Evolutionary conservation across 2,329 filamentous ascomycete species (phyloP).

Genomic region (Colletotrichum cereale): DNA sequence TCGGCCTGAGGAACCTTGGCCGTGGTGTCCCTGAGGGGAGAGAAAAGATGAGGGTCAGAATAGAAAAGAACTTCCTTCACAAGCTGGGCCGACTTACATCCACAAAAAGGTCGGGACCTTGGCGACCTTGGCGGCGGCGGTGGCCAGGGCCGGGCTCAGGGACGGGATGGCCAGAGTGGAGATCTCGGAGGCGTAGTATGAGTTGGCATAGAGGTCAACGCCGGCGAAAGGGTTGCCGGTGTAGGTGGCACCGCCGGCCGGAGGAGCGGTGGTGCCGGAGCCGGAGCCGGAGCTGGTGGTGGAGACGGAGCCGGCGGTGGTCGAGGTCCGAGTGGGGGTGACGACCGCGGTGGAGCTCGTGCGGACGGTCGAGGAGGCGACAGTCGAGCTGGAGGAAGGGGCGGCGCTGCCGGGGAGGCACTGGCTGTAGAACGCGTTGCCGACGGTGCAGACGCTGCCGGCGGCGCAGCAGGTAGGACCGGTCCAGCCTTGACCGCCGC

Average conservation of each 20-base stretch:
- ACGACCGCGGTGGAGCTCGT: conserved; percentile 43
- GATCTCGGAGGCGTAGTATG: conserved; percentile 68
- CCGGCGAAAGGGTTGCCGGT: conserved; percentile 68
- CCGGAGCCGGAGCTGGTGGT: conserved; percentile 42
- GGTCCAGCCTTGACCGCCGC: conserved; percentile 58
- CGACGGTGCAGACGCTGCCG: conserved; percentile 53
- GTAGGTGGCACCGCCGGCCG: conserved; percentile 54
- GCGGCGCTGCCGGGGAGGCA: conserved; percentile 47
- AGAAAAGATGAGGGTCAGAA: no score
- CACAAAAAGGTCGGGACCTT: conserved; percentile 66
- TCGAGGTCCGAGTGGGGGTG: conserved; percentile 56
- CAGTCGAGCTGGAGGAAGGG: conserved; percentile 39
- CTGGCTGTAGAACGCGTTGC: conserved; percentile 56
- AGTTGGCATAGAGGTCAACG: conserved; percentile 65
- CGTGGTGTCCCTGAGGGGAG: conserved; percentile 58
- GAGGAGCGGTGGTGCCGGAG: conserved; percentile 44
- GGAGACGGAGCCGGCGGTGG: conserved; percentile 39
- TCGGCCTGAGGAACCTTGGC: conserved; percentile 62
- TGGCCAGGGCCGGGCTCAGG: conserved; percentile 66
- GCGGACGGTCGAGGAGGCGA: conserved; percentile 29
- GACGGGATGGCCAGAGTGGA: conserved; percentile 70
- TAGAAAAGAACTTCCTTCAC: not conserved
- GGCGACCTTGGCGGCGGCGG: conserved; percentile 64
- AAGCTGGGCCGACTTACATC: conserved; percentile 54
- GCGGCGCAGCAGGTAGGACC: conserved; percentile 60